Evolutionary conservation across 345 rosid genomes (phyloP).

Genomic region (Acer yangbiense): DNA sequence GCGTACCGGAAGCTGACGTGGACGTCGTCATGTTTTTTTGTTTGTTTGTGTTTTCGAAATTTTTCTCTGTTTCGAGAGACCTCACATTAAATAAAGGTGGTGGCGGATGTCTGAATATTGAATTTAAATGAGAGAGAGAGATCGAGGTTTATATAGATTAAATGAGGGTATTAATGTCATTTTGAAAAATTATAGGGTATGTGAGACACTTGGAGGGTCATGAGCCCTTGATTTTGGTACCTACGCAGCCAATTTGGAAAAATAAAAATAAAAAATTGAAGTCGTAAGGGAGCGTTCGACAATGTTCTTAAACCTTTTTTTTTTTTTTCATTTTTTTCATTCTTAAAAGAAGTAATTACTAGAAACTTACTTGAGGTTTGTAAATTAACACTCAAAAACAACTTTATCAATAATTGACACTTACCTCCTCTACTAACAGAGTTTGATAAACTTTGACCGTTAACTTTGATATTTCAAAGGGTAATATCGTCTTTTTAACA

Average conservation of each 20-base stretch:
- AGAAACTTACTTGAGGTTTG: too few species aligned
- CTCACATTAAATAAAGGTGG: background rate
- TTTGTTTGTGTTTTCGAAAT: background rate
- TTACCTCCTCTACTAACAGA: too few species aligned
- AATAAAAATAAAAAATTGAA: too few species aligned
- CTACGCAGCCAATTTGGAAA: background rate
- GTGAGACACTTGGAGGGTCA: background rate
- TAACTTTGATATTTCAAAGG: too few species aligned
- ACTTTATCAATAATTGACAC: too few species aligned
- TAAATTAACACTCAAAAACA: too few species aligned
- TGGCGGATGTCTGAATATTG: background rate
- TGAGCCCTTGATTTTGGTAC: background rate
- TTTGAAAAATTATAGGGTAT: background rate
- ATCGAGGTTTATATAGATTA: background rate
- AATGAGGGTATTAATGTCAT: background rate
- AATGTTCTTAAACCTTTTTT: too few species aligned
- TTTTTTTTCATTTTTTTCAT: too few species aligned
- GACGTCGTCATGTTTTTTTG: conserved; percentile 7
- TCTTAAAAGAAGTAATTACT: too few species aligned
- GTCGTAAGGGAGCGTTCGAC: too few species aligned
- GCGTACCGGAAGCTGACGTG: conserved; percentile 20
- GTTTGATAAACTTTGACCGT: too few species aligned
- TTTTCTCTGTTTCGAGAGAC: background rate
- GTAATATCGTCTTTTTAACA: too few species aligned
- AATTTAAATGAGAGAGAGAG: background rate